Evolutionary conservation across 2,329 filamentous ascomycete species (phyloP).

Genomic region (Ilyonectria mors-panacis): DNA sequence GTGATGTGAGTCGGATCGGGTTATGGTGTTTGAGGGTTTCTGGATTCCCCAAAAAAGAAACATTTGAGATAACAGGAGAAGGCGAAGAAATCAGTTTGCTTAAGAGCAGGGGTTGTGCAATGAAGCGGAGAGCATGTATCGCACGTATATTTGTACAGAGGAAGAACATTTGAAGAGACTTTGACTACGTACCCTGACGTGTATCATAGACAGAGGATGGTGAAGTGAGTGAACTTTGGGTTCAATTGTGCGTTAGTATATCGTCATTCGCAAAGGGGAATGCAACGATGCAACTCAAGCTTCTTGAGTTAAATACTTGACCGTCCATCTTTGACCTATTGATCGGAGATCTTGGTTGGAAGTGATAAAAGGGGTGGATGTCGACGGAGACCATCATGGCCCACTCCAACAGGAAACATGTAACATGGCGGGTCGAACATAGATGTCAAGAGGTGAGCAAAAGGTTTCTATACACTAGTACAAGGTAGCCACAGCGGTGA

Average conservation of each 20-base stretch:
- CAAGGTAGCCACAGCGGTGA: conserved; percentile 48
- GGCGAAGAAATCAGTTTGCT: neutral
- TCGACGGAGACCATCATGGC: too few species aligned
- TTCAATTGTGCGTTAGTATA: neutral
- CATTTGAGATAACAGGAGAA: conserved; percentile 21
- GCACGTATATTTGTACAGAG: conserved; percentile 38
- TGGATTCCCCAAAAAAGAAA: conserved; percentile 29
- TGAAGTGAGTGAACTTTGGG: neutral
- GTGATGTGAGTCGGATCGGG: conserved; percentile 13
- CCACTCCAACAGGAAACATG: too few species aligned
- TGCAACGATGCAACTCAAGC: neutral
- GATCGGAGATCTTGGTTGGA: too few species aligned
- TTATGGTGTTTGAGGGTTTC: conserved; percentile 32
- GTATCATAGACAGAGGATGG: neutral
- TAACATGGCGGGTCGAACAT: neutral
- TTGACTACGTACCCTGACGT: neutral
- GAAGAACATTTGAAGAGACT: conserved; percentile 32
- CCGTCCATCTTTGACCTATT: too few species aligned
- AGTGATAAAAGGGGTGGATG: too few species aligned
- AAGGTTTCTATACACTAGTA: conserved; percentile 57
- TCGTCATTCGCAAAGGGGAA: neutral
- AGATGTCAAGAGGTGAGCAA: conserved; percentile 32
- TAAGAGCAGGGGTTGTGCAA: conserved; percentile 34
- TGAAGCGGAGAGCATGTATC: conserved; percentile 32
- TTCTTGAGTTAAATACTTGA: neutral